phyloP scores from a whole-genome alignment of 352 stramenopile genomes.

The Elongisporangium anandrum region DNA sequence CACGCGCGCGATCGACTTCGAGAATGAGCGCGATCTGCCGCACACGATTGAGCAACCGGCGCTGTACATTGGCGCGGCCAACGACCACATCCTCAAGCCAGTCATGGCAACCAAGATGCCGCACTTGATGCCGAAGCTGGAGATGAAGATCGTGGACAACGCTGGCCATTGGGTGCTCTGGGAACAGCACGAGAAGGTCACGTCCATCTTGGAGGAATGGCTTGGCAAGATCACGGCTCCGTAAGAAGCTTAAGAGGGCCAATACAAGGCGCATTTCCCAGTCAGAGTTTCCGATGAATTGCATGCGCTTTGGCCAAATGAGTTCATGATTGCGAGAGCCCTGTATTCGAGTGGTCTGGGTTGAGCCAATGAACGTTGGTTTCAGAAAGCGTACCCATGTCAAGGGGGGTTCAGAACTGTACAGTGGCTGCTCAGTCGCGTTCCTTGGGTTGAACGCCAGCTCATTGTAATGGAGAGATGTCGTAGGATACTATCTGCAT shows the following conservation, averaged over 20 bases:
- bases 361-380: not conserved
- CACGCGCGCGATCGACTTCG: constrained; percentile 36
- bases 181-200: constrained; percentile 24
- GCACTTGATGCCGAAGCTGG: constrained; percentile 21
- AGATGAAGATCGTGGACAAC: constrained; percentile 26
- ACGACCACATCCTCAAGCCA: constrained; percentile 30
- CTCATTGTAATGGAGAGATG: not conserved
- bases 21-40: constrained; percentile 19
- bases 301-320: too few relatives aligned
- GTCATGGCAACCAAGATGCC: constrained; percentile 37
- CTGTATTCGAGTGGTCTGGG: not conserved
- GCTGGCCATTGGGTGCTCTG: constrained; percentile 41
- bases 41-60: constrained; percentile 20
- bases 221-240: constrained; percentile 10
- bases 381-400: not conserved
- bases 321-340: too few relatives aligned
- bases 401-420: not conserved
- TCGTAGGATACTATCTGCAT: not conserved
- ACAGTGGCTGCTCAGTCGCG: too few relatives aligned
- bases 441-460: not conserved
- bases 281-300: too few relatives aligned
- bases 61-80: constrained; percentile 36
- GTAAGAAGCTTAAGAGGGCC: too few relatives aligned
- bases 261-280: too few relatives aligned
- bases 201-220: constrained; percentile 17